Evolutionary conservation across 2,329 filamentous ascomycete genomes (phyloP), one percentile per base, ranked within the genome.

Genomic region (Byssothecium circinans): DNA sequence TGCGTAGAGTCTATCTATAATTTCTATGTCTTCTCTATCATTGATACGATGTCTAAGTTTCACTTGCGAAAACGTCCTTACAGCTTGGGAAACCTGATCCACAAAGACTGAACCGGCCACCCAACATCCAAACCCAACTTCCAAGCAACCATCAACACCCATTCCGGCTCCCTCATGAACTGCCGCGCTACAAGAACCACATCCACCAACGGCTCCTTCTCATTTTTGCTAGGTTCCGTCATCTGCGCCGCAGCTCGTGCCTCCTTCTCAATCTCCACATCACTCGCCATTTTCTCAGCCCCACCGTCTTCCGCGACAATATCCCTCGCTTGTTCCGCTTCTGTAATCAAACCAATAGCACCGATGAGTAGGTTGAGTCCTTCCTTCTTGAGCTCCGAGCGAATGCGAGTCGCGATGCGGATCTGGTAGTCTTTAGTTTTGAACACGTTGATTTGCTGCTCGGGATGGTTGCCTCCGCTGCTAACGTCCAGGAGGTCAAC

Each of bases 101-200:
- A 50, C 43, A 67, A 37, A 34, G 79, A 80, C 57, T 81, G 79
- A 36, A 56, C 69, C 4, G 78, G 76, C 66, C 75, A 74, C 1
- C 72, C 70, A 43, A 81, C 65, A 49, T 78, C 72, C 0, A 81
- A 69, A 3, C 71, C 74, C 48, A 81, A 50, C 56, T 74, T 69
- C 65, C 74, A 75, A 8, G 77, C 78, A 1, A 80, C 77, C 34
- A 62, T 75, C 29, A 81, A 52, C 22, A 81, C 78, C 78, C 78
- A 81, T 53, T 80, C 78, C 0, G 78, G 77, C 62, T 81, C 78
- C 7, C 79, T 68, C 71, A 81, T 72, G 49, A 81, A 81, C 52
- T 81, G 78, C 35, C 78, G 69, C 0, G 74, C 79, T 29, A 81
- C 71, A n/a, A 81, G 54, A 19, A 81, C 68, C 0, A 75, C 74